Evolutionary conservation across 1,139 yeast species (phyloP).

Genomic region (Hyphopichia buzzinii): DNA sequence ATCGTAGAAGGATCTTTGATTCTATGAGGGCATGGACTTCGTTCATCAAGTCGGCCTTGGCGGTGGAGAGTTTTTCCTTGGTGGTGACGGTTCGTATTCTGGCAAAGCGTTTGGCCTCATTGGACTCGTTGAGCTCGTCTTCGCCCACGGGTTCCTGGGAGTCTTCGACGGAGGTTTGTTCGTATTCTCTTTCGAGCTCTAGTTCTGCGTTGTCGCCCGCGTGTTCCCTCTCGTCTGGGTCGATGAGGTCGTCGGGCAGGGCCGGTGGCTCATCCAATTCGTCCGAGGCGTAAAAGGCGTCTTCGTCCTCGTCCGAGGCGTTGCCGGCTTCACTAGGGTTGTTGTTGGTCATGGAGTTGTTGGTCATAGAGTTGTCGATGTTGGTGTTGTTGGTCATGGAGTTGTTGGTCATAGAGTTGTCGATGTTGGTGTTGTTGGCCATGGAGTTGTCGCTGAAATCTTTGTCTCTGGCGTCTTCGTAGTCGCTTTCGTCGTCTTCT

Average conservation of each 20-base stretch:
- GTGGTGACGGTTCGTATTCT: background rate
- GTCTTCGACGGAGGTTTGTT: background rate
- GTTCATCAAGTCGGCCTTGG: constrained; percentile 30
- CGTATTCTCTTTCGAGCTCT: constrained; percentile 6
- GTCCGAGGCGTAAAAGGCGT: background rate
- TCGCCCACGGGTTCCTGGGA: background rate
- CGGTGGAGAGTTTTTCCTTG: constrained; percentile 19
- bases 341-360: background rate
- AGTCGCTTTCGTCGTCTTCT: constrained; percentile 1
- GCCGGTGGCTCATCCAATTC: background rate
- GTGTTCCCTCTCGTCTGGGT: constrained; percentile 7
- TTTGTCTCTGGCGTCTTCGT: background rate
- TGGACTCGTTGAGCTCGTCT: background rate
- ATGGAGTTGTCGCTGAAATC: constrained; percentile 1
- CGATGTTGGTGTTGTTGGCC: no score
- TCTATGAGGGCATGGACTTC: constrained; percentile 41
- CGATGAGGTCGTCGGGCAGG: background rate
- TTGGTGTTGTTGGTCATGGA: no score
- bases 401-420: no score
- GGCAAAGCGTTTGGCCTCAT: background rate
- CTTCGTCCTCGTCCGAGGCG: constrained; percentile 5
- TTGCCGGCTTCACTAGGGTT: background rate
- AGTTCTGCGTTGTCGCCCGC: no score
- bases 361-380: no score
- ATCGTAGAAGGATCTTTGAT: constrained; percentile 22